Conservation (phyloP, 148 eudicot genomes). For the Arctostaphylos glauca region DNA sequence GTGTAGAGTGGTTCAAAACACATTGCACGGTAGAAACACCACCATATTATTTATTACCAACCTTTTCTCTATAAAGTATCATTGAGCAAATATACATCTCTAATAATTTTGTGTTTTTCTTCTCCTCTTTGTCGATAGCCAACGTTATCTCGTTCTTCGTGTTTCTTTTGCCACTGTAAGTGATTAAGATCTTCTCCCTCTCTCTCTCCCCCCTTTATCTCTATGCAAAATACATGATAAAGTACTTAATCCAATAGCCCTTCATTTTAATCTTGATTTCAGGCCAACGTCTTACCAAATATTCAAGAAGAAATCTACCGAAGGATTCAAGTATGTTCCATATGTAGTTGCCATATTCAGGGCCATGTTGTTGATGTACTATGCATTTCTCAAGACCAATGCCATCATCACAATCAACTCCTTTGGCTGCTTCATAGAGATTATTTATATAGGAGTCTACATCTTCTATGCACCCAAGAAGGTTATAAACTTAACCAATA, state of each 20-base stretch:
- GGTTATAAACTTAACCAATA: neutral
- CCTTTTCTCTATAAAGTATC: neutral
- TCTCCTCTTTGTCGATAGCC: conserved; percentile 40
- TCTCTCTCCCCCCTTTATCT: neutral
- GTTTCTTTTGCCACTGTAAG: conserved; percentile 80
- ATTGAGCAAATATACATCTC: neutral
- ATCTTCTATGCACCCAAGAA: conserved; percentile 61
- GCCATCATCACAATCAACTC: conserved; percentile 60
- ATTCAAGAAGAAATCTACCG: conserved; percentile 69
- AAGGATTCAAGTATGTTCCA: conserved; percentile 72
- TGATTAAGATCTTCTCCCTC: neutral
- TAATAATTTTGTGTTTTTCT: neutral
- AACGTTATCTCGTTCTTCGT: conserved; percentile 77
- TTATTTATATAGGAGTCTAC: conserved; percentile 50
- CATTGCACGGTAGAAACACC: neutral
- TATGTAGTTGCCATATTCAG: conserved; percentile 68
- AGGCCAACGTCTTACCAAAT: conserved; percentile 76
- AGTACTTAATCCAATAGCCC: too few species aligned
- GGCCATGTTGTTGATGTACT: conserved; percentile 75
- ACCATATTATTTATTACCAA: neutral
- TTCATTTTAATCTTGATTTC: conserved; percentile 11
- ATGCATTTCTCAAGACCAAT: conserved; percentile 60
- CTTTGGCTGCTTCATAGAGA: conserved; percentile 56
- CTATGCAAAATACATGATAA: neutral
- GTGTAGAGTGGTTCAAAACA: neutral